These are phyloP conservation scores for Amanita molliuscula DNA, from an alignment of 768 basidiomycete genomes.

Conservation along the genomic window DNA sequence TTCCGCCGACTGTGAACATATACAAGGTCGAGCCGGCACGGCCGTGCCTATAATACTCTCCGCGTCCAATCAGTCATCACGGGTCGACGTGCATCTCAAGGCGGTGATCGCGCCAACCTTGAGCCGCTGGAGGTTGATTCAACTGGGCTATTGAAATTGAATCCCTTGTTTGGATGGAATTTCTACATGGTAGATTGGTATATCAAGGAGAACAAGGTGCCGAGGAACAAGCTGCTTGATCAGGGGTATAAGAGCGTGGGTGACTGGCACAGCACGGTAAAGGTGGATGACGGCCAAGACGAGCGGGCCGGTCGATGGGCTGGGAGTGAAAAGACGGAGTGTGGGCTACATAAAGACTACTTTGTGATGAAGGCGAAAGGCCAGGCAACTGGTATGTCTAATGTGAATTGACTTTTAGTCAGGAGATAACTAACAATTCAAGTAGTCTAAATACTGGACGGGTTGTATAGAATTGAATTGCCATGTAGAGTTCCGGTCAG, in stretches of 20 bases:
- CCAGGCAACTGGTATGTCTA: conserved; percentile 13
- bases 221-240: conserved; percentile 77
- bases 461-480: neutral
- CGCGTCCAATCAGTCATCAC: conserved; percentile 84
- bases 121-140: conserved; percentile 85
- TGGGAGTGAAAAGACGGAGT: conserved; percentile 86
- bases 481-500: neutral
- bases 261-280: conserved; percentile 94
- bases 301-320: conserved; percentile 93
- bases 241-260: conserved; percentile 94
- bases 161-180: conserved; percentile 86
- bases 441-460: neutral
- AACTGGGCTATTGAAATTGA: conserved; percentile 87
- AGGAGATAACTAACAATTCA: neutral
- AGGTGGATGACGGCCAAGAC: conserved; percentile 57
- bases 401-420: neutral
- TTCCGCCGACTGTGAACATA: neutral
- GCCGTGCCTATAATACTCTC: conserved; percentile 70
- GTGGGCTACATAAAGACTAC: conserved; percentile 90
- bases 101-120: conserved; percentile 75
- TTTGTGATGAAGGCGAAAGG: conserved; percentile 61
- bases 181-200: conserved; percentile 82
- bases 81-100: conserved; percentile 90
- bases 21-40: conserved; percentile 85
- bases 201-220: conserved; percentile 71